Evolutionary conservation across 1,284 basidiomycete species (phyloP).

Genomic region (Phylloporus gajari): DNA sequence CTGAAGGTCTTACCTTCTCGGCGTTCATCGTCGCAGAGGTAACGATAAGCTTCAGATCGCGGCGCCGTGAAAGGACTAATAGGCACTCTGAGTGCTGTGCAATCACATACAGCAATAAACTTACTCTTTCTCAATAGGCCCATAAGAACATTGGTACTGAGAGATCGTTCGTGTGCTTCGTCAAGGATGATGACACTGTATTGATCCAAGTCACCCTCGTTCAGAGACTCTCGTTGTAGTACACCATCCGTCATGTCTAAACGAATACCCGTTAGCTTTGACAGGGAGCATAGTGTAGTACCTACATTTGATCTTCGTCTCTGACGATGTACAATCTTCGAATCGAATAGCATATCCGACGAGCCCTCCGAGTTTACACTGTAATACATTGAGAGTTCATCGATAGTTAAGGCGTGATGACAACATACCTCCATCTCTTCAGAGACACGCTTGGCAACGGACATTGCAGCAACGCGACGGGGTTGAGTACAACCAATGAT

Average conservation of each 20-base stretch:
- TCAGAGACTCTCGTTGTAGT: constrained; percentile 92
- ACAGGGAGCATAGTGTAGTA: constrained; percentile 16
- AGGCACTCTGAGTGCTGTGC: constrained; percentile 19
- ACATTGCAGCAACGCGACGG: constrained; percentile 98
- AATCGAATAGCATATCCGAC: constrained; percentile 99
- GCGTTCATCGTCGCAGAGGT: constrained; percentile 99
- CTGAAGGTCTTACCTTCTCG: constrained; percentile 74
- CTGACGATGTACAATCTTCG: constrained; percentile 92
- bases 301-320: constrained; percentile 95
- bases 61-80: constrained; percentile 86
- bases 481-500: constrained; percentile 98
- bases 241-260: constrained; percentile 99
- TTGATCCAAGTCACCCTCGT: constrained; percentile 94
- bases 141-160: constrained; percentile 98
- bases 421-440: constrained; percentile 89
- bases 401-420: constrained; percentile 11
- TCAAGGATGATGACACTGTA: constrained; percentile 97
- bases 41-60: constrained; percentile 96
- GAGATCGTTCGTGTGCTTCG: constrained; percentile 95
- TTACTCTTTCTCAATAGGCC: constrained; percentile 91
- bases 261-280: constrained; percentile 12
- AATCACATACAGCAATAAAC: constrained; percentile 38
- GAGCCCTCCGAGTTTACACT: constrained; percentile 87
- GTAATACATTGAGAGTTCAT: constrained; percentile 15
- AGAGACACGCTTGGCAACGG: constrained; percentile 97